phyloP scores from a whole-genome alignment of 371 early-diverging fungal genomes.

The Fennellomyces sp. region DNA sequence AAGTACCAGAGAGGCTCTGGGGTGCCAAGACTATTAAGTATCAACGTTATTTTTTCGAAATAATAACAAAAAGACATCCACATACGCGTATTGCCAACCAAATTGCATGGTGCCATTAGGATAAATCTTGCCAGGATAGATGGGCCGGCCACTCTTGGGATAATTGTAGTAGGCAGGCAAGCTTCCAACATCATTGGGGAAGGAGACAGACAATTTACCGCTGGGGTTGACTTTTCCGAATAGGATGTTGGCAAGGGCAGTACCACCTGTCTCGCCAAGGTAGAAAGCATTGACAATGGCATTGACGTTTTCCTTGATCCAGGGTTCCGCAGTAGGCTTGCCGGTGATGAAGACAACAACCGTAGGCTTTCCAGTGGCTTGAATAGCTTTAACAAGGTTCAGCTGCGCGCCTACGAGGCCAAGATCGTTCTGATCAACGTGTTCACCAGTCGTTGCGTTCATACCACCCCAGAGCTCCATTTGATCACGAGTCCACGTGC shows the following conservation, averaged over 20 bases:
- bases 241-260: constrained; percentile 48
- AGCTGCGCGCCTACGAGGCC: constrained; percentile 22
- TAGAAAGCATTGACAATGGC: constrained; percentile 47
- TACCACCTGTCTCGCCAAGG: constrained; percentile 51
- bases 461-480: constrained; percentile 17
- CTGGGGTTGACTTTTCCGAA: constrained; percentile 58
- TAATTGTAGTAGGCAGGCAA: constrained; percentile 26
- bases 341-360: constrained; percentile 45
- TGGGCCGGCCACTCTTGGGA: constrained; percentile 20
- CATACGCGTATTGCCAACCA: constrained; percentile 24
- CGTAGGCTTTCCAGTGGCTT: constrained; percentile 35
- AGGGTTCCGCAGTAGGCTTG: constrained; percentile 37
- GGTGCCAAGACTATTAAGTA: constrained; percentile 24
- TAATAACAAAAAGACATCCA: too few relatives aligned
- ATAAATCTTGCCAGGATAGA: constrained; percentile 15
- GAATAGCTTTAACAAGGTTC: constrained; percentile 36
- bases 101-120: constrained; percentile 21
- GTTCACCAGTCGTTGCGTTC: constrained; percentile 29
- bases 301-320: constrained; percentile 43
- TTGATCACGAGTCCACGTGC: constrained; percentile 27
- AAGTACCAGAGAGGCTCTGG: constrained; percentile 46
- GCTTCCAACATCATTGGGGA: constrained; percentile 24
- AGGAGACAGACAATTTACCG: constrained; percentile 42
- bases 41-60: too few relatives aligned
- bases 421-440: constrained; percentile 24